Conservation (phyloP, 1,284 basidiomycete species). For the Ceratobasidium papillatum region DNA sequence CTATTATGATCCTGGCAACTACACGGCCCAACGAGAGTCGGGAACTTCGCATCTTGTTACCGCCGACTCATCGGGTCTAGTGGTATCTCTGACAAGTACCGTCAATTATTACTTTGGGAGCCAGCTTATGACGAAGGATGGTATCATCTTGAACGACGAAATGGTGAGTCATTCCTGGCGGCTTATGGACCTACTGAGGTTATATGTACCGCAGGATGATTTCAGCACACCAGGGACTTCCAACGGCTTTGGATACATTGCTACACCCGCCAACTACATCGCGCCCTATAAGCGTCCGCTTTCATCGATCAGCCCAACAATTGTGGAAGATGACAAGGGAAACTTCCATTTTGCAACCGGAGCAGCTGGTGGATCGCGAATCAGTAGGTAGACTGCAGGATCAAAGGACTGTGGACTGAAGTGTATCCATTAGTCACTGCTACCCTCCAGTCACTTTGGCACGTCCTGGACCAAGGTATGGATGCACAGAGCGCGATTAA, state of each 20-base stretch:
- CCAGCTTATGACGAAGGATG: constrained; percentile 36
- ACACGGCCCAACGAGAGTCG: constrained; percentile 13
- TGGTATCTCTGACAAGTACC: constrained; percentile 37
- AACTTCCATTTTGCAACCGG: constrained; percentile 40
- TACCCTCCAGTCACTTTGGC: constrained; percentile 36
- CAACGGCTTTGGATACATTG: constrained; percentile 35
- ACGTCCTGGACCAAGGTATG: constrained; percentile 38
- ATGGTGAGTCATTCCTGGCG: constrained; percentile 11
- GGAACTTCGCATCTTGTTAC: constrained; percentile 39
- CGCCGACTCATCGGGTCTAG: constrained; percentile 31
- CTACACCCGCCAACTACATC: constrained; percentile 40
- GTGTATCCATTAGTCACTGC: constrained; percentile 27
- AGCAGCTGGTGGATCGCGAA: constrained; percentile 39
- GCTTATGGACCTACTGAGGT: not conserved
- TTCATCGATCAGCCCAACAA: constrained; percentile 37
- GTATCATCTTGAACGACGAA: constrained; percentile 40
- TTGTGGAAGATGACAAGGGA: constrained; percentile 39
- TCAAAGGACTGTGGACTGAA: not conserved
- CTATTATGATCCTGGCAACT: constrained; percentile 38
- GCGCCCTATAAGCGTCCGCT: constrained; percentile 39
- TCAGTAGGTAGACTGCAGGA: not conserved
- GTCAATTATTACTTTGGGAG: constrained; percentile 40
- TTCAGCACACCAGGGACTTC: constrained; percentile 35
- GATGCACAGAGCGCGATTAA: constrained; percentile 37
- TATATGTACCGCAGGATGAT: constrained; percentile 13